A percentile compares a stretch with the other conserved stretches of the same genome.
Evolutionary conservation across 352 stramenopile genomes (phyloP).

Genomic region (Phytophthora melonis): DNA sequence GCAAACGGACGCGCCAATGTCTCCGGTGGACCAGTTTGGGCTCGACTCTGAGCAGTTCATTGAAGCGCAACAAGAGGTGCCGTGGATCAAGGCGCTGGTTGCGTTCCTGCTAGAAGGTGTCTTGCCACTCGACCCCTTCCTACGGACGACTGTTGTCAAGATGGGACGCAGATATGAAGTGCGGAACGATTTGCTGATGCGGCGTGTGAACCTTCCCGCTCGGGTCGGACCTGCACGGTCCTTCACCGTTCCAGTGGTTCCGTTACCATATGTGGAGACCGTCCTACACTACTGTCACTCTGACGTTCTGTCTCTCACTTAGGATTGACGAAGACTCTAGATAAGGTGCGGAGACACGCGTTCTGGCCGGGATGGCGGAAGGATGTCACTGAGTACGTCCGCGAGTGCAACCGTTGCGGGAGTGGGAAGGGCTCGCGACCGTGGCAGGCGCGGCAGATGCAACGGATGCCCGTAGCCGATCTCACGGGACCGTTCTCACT

Average conservation of each 20-base stretch:
- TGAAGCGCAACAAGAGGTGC: too few relatives aligned
- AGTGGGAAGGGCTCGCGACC: conserved; percentile 1
- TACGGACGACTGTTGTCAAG: neutral
- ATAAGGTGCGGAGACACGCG: conserved; percentile 6
- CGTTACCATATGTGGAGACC: conserved; percentile 6
- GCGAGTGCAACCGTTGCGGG: neutral
- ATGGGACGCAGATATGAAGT: neutral
- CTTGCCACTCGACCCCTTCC: conserved; percentile 2
- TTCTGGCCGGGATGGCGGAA: neutral
- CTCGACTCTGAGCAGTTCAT: too few relatives aligned
- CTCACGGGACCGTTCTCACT: neutral
- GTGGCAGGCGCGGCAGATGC: conserved; percentile 7
- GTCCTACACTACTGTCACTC: conserved; percentile 21
- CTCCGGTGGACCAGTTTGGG: too few relatives aligned
- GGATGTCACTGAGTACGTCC: neutral
- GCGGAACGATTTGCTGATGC: conserved; percentile 8
- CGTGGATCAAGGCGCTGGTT: conserved; percentile 10
- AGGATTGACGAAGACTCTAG: conserved; percentile 4
- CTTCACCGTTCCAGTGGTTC: conserved; percentile 3
- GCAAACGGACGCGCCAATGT: too few relatives aligned
- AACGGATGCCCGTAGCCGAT: conserved; percentile 10
- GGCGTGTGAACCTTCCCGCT: neutral
- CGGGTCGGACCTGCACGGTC: neutral
- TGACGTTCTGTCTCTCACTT: conserved; percentile 8
- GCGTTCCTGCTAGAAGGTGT: conserved; percentile 5